Base-by-base conservation (phyloP, 768 basidiomycete genomes). In the Rhodocollybia butyracea region DNA sequence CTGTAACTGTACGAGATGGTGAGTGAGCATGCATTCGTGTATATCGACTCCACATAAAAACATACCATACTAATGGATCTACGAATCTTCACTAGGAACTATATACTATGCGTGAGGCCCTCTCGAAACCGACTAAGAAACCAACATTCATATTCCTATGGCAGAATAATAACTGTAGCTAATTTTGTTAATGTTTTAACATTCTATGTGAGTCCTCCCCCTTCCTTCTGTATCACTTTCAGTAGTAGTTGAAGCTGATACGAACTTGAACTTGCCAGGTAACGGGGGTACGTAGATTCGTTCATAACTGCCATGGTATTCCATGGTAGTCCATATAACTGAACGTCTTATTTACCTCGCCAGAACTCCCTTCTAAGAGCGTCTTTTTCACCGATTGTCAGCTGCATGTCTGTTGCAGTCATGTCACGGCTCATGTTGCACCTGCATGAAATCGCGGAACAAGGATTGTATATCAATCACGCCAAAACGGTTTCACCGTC, bases 351-450 rank as follows among this genome's bases (percentile, higher is more conserved):
- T 8, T 10, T 43, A 10, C 42, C 21, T 19, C 8, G 17, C 8
- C 31, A 39, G 39, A 38, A 38, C 8, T 22, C 21, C 27, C 27
- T 38, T 27, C 39, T 51, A 3, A 38, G 39, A 41, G 50, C 36
- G 8, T 24, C 50, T 22, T 51, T 51, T 13, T 51, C 50, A 7
- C 31, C 50, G n/a, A 39, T 51, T 17, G 22, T 36, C 5, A 51
- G 50, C 50, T 51, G 50, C 27, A 7, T 51, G 27, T 51, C 50
- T 24, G 50, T 51, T n/a, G 39, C 50, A 13, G 21, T 51, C 22
- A 51, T 51, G 50, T 51, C 50, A 8, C 32, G 50, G 26, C 34
- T 51, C 1, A 51, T 51, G 50, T 24, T 51, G 30, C 34, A 51
- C 50, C 50, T 51, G 3, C 50, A 51, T 36, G 24, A 51, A 51